A percentile compares a stretch with the other conserved stretches of the same genome.
phyloP scores from a whole-genome alignment of 2,329 filamentous ascomycete species.

The Aspergillus tamarii region DNA sequence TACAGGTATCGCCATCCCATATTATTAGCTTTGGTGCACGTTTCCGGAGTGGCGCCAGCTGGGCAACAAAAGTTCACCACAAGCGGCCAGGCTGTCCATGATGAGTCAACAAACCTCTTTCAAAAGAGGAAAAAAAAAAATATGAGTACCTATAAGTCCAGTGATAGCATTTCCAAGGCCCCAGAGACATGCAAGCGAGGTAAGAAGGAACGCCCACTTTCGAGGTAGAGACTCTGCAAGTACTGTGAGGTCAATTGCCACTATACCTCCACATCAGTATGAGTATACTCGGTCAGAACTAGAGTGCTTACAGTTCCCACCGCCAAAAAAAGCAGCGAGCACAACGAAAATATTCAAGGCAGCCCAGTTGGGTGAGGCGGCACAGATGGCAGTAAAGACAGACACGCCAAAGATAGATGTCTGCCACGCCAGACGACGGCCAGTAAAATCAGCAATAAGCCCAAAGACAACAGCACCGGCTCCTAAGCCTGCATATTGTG shows the following conservation, averaged over 20 bases:
- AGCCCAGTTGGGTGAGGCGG: constrained; percentile 10
- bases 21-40: neutral
- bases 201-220: neutral
- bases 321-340: neutral
- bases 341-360: neutral
- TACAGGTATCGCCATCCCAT: neutral
- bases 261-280: neutral
- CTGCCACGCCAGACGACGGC: constrained; percentile 14
- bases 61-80: neutral
- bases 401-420: constrained; percentile 13
- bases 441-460: constrained; percentile 11
- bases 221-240: neutral
- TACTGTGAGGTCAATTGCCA: neutral
- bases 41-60: neutral
- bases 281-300: neutral
- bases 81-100: neutral
- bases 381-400: constrained; percentile 10
- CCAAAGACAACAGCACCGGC: neutral
- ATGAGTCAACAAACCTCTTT: neutral
- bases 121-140: neutral
- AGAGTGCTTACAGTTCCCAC: neutral
- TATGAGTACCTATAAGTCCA: constrained; percentile 49
- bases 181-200: neutral
- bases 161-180: constrained; percentile 50
- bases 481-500: neutral